A percentile compares a stretch with the other conserved stretches of the same genome.
Evolutionary conservation across 2,329 filamentous ascomycete genomes (phyloP).

Genomic region (Drechslerella dactyloides): DNA sequence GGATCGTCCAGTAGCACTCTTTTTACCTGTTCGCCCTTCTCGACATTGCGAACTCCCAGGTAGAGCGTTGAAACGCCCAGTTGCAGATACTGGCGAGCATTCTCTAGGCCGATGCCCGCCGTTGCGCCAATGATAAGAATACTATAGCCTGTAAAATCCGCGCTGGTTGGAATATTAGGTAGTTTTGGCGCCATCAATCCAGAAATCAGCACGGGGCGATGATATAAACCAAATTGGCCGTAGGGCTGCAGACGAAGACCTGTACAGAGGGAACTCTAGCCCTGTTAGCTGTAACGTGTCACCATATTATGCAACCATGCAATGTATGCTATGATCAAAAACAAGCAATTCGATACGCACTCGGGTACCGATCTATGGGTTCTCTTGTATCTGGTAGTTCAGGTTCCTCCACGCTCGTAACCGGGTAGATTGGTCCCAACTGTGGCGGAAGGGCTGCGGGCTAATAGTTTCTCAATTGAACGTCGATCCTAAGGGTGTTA

Average conservation of each 20-base stretch:
- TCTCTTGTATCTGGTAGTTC: no score
- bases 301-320: no score
- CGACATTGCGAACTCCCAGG: constrained; percentile 53
- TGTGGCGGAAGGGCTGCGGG: no score
- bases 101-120: constrained; percentile 55
- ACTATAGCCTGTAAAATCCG: constrained; percentile 52
- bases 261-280: no score
- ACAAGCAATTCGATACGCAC: no score
- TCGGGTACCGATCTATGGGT: no score
- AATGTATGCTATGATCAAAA: no score
- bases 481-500: no score
- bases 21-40: constrained; percentile 52
- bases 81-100: constrained; percentile 53
- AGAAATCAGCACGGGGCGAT: not conserved
- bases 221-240: not conserved
- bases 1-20: constrained; percentile 17
- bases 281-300: no score
- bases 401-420: no score
- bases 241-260: not conserved
- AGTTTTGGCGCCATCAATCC: not conserved
- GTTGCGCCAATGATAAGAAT: constrained; percentile 55
- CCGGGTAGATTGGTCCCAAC: no score
- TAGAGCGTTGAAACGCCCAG: constrained; percentile 53
- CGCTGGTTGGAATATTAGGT: not conserved
- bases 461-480: no score